Base-by-base conservation (phyloP, 2,329 filamentous ascomycete genomes). In the Tolypocladium endophyticum region DNA sequence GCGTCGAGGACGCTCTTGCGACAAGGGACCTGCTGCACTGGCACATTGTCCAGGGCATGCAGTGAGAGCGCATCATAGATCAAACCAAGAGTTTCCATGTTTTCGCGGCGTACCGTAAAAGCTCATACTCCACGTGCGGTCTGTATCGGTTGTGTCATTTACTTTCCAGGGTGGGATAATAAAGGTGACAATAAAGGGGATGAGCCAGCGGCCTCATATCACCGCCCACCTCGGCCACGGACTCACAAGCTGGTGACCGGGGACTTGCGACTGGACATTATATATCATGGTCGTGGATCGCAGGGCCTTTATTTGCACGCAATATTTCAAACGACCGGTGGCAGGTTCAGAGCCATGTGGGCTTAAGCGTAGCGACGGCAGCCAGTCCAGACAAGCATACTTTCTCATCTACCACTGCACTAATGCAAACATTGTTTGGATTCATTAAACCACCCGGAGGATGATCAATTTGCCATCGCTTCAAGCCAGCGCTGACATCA, bases 1-100 rank as follows among this genome's bases (percentile, higher is more conserved):
- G 75, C 58, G 54, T 77, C 20, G 76, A 80, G 62, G 77, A 80
- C 61, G 76, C 77, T 5, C 62, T 77, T 55, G 77, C 76, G 0
- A 70, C 72, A 4, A 67, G 78, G 16, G 76, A 79, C 60, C 59
- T 80, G 41, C 66, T 74, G 5, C 66, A 73, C 54, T 77, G 75
- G 74, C 71, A 74, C 57, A 62, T 74, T 23, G 54, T 18, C 33
- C 25, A 41, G 55, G n/a, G 25, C 35, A 53, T 53, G 30, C 50
- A 23, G 50, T 53, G 30, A 53, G 50, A 6, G 47, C n/a, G n/a
- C 25, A 52, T 11, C 11, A 20, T 28, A 5, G 23, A 7, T 16
- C 16, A 12, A 28, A 12, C 11, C 11, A 18, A 18, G 35, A 28
- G 16, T 11, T 28, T 28, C 4, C 30, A 28, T 11, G 18, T 2